Percentiles rank a stretch among this genome's conserved stretches.
Conservation (phyloP, 768 basidiomycete genomes). For the Tylopilus cervinicoccineus region DNA sequence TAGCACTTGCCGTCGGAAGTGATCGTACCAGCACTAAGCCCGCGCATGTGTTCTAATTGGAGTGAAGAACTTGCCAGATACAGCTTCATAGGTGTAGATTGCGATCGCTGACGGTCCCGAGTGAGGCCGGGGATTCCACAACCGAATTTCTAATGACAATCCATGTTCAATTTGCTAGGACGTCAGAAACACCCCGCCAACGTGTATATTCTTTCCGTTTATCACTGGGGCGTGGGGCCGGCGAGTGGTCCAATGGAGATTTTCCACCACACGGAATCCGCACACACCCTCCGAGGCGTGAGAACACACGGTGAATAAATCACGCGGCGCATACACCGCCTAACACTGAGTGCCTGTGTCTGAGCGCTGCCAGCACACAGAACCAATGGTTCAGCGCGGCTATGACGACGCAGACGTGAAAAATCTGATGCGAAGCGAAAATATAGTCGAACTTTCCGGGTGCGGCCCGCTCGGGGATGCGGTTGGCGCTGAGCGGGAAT, state of each 20-base stretch:
- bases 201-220: constrained; percentile 30
- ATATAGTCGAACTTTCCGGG: constrained; percentile 81
- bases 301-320: constrained; percentile 24
- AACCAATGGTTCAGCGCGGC: constrained; percentile 68
- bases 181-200: constrained; percentile 22
- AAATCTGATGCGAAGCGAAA: constrained; percentile 84
- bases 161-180: constrained; percentile 23
- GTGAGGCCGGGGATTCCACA: constrained; percentile 14
- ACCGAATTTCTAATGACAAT: constrained; percentile 28
- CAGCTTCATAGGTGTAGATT: constrained; percentile 6
- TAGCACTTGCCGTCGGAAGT: constrained; percentile 24
- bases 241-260: constrained; percentile 19
- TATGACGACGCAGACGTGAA: constrained; percentile 75
- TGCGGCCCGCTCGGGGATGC: constrained; percentile 70
- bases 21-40: constrained; percentile 22
- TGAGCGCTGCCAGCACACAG: constrained; percentile 51
- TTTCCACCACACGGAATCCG: constrained; percentile 17
- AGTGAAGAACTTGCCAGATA: constrained; percentile 8
- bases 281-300: constrained; percentile 17
- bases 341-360: constrained; percentile 48
- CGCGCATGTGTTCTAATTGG: constrained; percentile 13
- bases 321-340: constrained; percentile 16
- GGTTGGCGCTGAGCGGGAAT: constrained; percentile 64
- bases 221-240: constrained; percentile 19
- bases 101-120: constrained; percentile 24